phyloP scores from a whole-genome alignment of 306 rosid species.

The Hylodesmum podocarpum region DNA sequence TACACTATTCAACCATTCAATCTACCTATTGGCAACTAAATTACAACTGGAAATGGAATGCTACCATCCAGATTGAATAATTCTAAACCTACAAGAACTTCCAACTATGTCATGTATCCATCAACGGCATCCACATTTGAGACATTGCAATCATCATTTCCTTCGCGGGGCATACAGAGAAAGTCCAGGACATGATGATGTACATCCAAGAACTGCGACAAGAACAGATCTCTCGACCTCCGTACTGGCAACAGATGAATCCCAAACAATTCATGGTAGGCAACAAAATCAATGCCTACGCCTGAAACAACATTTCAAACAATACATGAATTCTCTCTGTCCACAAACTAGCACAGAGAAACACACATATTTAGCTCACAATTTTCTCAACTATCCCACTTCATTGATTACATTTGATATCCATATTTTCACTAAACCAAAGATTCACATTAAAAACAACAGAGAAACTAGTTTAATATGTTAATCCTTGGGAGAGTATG shows the following conservation, averaged over 20 bases:
- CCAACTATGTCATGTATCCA: slow-evolving; percentile 64
- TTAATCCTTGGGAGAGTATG: neutral
- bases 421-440: slow-evolving; percentile 10
- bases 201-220: slow-evolving; percentile 42
- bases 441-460: neutral
- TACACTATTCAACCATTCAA: slow-evolving; percentile 1
- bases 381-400: neutral
- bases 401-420: slow-evolving; percentile 26
- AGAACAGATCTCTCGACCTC: slow-evolving; percentile 55
- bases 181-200: slow-evolving; percentile 37
- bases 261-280: slow-evolving; percentile 47
- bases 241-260: slow-evolving; percentile 44
- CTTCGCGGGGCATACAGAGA: slow-evolving; percentile 34
- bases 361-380: slow-evolving; percentile 9
- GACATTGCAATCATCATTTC: slow-evolving; percentile 43
- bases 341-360: slow-evolving; percentile 23
- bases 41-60: slow-evolving; percentile 28
- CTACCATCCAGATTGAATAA: slow-evolving; percentile 21
- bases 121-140: slow-evolving; percentile 53
- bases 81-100: slow-evolving; percentile 33
- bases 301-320: slow-evolving; percentile 45
- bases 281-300: slow-evolving; percentile 37
- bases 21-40: slow-evolving; percentile 26
- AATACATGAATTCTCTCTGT: slow-evolving; percentile 24
- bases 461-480: neutral